Evolutionary conservation across 2,329 filamentous ascomycete species (phyloP), one percentile per base, ranked within the genome.

Genomic region (Penicillium rolfsii): DNA sequence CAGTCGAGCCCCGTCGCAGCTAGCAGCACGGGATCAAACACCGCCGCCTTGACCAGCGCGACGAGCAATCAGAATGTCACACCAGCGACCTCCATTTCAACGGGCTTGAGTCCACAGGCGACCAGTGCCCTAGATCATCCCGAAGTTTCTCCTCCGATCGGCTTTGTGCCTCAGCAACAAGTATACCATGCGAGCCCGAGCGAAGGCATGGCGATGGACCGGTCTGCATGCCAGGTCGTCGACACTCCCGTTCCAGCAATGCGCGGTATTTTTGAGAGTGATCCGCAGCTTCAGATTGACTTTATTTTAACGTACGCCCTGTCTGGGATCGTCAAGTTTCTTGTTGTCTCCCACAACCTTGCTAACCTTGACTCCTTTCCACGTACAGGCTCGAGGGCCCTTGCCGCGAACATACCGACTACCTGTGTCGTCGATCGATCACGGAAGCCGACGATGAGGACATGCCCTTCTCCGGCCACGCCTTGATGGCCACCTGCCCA

Each of bases 401-500:
- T 0, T 77, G 75, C 59, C 75, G 75, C 38, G 74, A 74, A 60
- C 75, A 77, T 52, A 77, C 96, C 77, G 93, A 97, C 82, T 90
- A 89, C 74, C 91, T 93, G 55, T 98, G 95, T 82, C 96, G 96
- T 86, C 88, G 93, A 80, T 77, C 80, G 55, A 61, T 81, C 64
- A 77, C 80, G 52, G 79, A 84, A 66, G 76, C 87, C 58, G 81
- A 84, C 56, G 89, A 89, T 65, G 84, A 84, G 67, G 86, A 89
- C 60, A 83, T 76, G 71, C 73, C 75, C 1, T 78, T 91, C 45
- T 94, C 91, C 66, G 95, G 94, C 43, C 95, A 99, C 76, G 93
- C 91, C 4, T 82, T 98, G 67, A 98, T 98, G 94, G 91, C 91
- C 16, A 91, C 90, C 16, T 96, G 91, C 73, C 93, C 94, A 50